Percentiles rank a stretch among this genome's conserved stretches.
These are phyloP conservation scores for Hypsizygus marmoreus DNA, from an alignment of 768 basidiomycete genomes.

Conservation along the genomic window DNA sequence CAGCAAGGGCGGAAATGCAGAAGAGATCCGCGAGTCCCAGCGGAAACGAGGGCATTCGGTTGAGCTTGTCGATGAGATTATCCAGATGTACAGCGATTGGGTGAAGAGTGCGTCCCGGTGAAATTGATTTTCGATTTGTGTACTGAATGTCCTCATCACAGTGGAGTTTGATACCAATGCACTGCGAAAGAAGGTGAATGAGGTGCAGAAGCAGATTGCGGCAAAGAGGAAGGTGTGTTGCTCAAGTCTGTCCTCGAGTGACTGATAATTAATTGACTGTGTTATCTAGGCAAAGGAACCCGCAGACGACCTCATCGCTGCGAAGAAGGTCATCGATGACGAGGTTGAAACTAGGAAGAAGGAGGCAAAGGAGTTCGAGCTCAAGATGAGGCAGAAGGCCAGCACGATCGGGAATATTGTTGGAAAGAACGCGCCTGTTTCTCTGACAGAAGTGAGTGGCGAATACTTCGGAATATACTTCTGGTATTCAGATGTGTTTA, in stretches of 20 bases:
- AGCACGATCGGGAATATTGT: constrained; percentile 90
- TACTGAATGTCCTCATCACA: constrained; percentile 32
- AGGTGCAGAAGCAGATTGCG: constrained; percentile 92
- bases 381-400: constrained; percentile 78
- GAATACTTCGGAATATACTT: not conserved
- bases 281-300: constrained; percentile 79
- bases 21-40: constrained; percentile 90
- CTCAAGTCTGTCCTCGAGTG: not conserved
- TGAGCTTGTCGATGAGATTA: constrained; percentile 92
- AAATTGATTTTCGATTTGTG: not conserved
- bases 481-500: constrained; percentile 28
- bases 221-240: constrained; percentile 83
- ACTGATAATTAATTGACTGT: not conserved
- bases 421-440: constrained; percentile 82
- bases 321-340: constrained; percentile 85
- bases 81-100: constrained; percentile 91
- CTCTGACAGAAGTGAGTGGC: constrained; percentile 76
- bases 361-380: constrained; percentile 76
- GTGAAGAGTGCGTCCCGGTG: constrained; percentile 74
- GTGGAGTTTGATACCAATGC: constrained; percentile 87
- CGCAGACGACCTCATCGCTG: constrained; percentile 82
- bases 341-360: constrained; percentile 76
- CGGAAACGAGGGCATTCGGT: constrained; percentile 85
- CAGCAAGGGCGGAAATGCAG: constrained; percentile 89
- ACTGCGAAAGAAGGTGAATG: constrained; percentile 81